phyloP scores from a whole-genome alignment of 805 yeast species.

The Hanseniaspora hatyaiensis region DNA sequence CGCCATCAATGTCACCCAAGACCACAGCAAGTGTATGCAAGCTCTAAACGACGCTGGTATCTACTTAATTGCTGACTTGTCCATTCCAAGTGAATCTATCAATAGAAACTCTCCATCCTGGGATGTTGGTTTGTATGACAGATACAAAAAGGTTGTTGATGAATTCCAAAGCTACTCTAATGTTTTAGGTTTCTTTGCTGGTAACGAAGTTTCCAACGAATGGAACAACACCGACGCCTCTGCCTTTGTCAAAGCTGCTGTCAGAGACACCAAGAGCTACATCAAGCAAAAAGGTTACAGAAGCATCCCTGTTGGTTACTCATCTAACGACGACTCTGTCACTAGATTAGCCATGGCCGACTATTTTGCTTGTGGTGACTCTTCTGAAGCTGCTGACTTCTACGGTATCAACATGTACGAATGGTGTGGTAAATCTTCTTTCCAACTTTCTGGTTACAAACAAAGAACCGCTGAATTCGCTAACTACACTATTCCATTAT shows the following conservation, averaged over 20 bases:
- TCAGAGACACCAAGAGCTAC: constrained; percentile 64
- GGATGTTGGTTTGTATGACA: constrained; percentile 48
- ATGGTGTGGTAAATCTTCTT: constrained; percentile 67
- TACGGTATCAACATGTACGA: constrained; percentile 84
- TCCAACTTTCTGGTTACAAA: constrained; percentile 50
- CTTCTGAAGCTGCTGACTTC: constrained; percentile 57
- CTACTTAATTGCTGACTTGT: constrained; percentile 67
- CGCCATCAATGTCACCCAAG: constrained; percentile 51
- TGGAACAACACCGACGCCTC: constrained; percentile 58
- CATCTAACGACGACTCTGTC: constrained; percentile 61
- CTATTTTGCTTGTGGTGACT: constrained; percentile 65
- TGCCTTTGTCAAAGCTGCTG: constrained; percentile 71
- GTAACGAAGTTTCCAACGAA: constrained; percentile 71
- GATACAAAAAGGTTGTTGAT: constrained; percentile 64
- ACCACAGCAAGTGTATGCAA: constrained; percentile 60
- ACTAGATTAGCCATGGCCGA: constrained; percentile 61
- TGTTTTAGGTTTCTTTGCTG: constrained; percentile 72
- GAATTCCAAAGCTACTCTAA: constrained; percentile 57
- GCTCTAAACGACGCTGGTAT: constrained; percentile 62
- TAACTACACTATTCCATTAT: constrained; percentile 57
- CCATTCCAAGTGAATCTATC: constrained; percentile 54
- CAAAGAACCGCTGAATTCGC: constrained; percentile 52
- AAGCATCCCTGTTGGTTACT: constrained; percentile 67
- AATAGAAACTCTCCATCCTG: constrained; percentile 53
- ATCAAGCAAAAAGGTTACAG: constrained; percentile 52